phyloP scores from a whole-genome alignment of 208 protist species.

The Tritrichomonas foetus region DNA sequence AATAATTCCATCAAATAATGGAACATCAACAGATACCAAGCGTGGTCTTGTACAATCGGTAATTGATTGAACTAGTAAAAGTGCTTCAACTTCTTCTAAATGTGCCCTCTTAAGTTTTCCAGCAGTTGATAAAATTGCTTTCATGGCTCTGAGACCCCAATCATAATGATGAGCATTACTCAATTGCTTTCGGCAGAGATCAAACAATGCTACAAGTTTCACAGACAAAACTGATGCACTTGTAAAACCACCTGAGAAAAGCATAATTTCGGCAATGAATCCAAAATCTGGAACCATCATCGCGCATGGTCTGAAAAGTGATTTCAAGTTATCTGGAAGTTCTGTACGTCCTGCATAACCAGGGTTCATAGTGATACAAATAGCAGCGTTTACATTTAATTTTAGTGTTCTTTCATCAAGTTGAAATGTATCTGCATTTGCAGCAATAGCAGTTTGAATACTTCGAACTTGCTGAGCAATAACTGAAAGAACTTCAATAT shows the following conservation, averaged over 20 bases:
- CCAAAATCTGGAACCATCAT: constrained; percentile 97
- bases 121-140: constrained; percentile 89
- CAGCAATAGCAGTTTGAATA: constrained; percentile 57
- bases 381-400: constrained; percentile 67
- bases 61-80: constrained; percentile 81
- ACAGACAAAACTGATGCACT: constrained; percentile 77
- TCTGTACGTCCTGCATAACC: constrained; percentile 94
- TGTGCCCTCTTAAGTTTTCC: constrained; percentile 80
- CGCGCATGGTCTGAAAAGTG: constrained; percentile 67
- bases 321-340: constrained; percentile 89
- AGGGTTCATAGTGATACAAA: constrained; percentile 78
- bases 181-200: constrained; percentile 91
- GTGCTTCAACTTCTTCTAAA: constrained; percentile 76
- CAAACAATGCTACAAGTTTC: constrained; percentile 92
- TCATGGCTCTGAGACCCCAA: constrained; percentile 94
- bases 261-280: constrained; percentile 91
- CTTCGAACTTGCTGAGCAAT: constrained; percentile 57
- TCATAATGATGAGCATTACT: constrained; percentile 89
- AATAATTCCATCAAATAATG: constrained; percentile 87
- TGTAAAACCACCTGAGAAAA: constrained; percentile 92
- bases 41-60: constrained; percentile 62
- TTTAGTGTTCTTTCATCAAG: constrained; percentile 58
- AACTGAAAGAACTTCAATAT: constrained; percentile 61
- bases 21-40: constrained; percentile 69
- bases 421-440: constrained; percentile 50